These are phyloP conservation scores for Vicia faba DNA, from an alignment of 306 rosid species.

Conservation along the genomic window DNA sequence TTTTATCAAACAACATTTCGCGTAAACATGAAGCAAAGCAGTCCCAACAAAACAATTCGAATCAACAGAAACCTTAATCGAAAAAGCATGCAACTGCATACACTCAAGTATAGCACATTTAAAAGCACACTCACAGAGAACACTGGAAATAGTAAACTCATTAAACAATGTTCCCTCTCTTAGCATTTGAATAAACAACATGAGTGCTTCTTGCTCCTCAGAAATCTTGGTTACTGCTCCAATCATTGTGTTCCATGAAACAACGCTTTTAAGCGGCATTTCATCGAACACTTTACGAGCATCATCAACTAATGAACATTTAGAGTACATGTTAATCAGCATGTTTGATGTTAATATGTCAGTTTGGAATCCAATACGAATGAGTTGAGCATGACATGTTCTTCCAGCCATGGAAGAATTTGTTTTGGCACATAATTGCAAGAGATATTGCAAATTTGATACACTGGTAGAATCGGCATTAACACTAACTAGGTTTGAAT, in stretches of 20 bases:
- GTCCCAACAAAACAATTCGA: constrained; percentile 81
- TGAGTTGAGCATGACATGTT: constrained; percentile 67
- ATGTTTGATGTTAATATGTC: constrained; percentile 69
- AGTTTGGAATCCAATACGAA: constrained; percentile 52
- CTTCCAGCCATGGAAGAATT: constrained; percentile 52
- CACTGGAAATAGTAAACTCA: constrained; percentile 85
- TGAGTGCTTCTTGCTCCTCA: constrained; percentile 62
- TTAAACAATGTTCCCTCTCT: constrained; percentile 64
- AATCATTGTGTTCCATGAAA: constrained; percentile 84
- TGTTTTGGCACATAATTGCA: constrained; percentile 64
- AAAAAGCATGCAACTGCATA: constrained; percentile 72
- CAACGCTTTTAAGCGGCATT: constrained; percentile 75
- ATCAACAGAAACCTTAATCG: constrained; percentile 65
- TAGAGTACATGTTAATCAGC: constrained; percentile 74
- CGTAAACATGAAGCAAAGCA: constrained; percentile 77
- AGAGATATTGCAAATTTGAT: constrained; percentile 50
- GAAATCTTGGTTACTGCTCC: constrained; percentile 65
- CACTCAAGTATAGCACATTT: constrained; percentile 62
- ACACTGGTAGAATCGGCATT: constrained; percentile 36
- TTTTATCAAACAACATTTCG: constrained; percentile 63
- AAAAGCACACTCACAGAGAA: constrained; percentile 72
- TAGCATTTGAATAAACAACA: constrained; percentile 61
- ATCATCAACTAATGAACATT: constrained; percentile 53
- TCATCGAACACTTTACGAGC: constrained; percentile 64
- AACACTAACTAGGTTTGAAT: constrained; percentile 32